Conservation (phyloP, 371 early-diverging fungal species). For the Entomophthora muscae region DNA sequence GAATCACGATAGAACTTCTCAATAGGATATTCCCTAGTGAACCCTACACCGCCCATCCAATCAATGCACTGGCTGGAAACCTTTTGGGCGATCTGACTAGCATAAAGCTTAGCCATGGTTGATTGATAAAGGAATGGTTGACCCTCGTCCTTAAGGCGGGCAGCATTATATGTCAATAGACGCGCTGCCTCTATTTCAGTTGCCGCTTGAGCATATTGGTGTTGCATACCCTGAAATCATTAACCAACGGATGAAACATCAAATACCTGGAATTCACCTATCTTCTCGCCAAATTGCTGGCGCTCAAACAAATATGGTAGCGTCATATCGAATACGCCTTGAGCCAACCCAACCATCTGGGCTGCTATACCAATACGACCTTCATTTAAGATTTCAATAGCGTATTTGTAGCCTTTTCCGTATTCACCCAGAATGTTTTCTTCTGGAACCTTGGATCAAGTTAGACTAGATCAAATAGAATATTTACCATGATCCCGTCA, state of each 20-base stretch:
- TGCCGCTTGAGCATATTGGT: slow-evolving; percentile 89
- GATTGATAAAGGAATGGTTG: slow-evolving; percentile 81
- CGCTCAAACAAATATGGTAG: slow-evolving; percentile 89
- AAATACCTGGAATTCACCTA: slow-evolving; percentile 76
- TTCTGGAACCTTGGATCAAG: slow-evolving; percentile 49
- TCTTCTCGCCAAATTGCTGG: slow-evolving; percentile 76
- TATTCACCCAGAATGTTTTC: slow-evolving; percentile 80
- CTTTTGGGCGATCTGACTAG: slow-evolving; percentile 87
- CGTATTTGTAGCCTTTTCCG: slow-evolving; percentile 96
- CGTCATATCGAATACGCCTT: slow-evolving; percentile 81
- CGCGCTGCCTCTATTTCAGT: slow-evolving; percentile 94
- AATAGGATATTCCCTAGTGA: slow-evolving; percentile 66
- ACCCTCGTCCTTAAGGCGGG: slow-evolving; percentile 87
- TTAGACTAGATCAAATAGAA: neutral
- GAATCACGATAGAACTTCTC: slow-evolving; percentile 95
- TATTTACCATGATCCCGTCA: slow-evolving; percentile 56
- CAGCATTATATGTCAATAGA: slow-evolving; percentile 92
- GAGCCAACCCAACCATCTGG: slow-evolving; percentile 94
- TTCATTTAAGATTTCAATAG: slow-evolving; percentile 95
- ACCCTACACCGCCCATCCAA: slow-evolving; percentile 95
- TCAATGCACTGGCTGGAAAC: slow-evolving; percentile 80
- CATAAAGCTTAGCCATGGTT: slow-evolving; percentile 94
- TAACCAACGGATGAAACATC: neutral
- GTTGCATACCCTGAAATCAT: slow-evolving; percentile 62
- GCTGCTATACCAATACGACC: slow-evolving; percentile 97